These are phyloP conservation scores for Emericellopsis cladophorae DNA, from an alignment of 2,329 filamentous ascomycete genomes.

Conservation along the genomic window DNA sequence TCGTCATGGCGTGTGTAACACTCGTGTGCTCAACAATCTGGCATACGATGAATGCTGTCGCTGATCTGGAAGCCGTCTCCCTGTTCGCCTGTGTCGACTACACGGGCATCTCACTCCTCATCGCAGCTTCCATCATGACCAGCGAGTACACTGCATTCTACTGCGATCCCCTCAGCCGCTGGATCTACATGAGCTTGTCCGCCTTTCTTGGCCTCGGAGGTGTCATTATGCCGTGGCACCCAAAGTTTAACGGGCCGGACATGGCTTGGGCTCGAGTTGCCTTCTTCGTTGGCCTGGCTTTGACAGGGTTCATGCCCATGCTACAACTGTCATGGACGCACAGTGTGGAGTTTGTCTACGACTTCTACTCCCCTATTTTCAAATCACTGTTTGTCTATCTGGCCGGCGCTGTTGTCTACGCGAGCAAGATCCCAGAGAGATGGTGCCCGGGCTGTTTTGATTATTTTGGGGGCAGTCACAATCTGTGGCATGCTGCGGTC, in stretches of 20 bases:
- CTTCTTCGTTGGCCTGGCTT: conserved; percentile 79
- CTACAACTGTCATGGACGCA: conserved; percentile 71
- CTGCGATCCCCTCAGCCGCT: conserved; percentile 81
- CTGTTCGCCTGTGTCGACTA: conserved; percentile 97
- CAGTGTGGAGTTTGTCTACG: conserved; percentile 66
- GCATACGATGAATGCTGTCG: conserved; percentile 98
- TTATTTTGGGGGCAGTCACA: conserved; percentile 90
- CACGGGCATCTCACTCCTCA: conserved; percentile 88
- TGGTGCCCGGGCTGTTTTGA: conserved; percentile 92
- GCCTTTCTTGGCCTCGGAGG: conserved; percentile 72
- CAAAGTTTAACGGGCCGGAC: conserved; percentile 81
- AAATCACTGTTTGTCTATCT: conserved; percentile 85
- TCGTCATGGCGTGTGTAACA: conserved; percentile 90
- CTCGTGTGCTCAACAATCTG: conserved; percentile 90
- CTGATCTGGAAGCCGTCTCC: conserved; percentile 78
- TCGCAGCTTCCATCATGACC: conserved; percentile 93
- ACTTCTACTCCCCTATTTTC: conserved; percentile 78
- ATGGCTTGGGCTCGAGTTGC: conserved; percentile 88
- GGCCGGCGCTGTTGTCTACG: conserved; percentile 73
- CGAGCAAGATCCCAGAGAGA: conserved; percentile 81
- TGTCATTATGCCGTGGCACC: conserved; percentile 90
- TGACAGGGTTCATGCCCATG: conserved; percentile 82
- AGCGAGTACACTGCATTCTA: conserved; percentile 99
- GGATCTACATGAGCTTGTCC: conserved; percentile 74
- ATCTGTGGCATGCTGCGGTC: conserved; percentile 94